phyloP scores from a whole-genome alignment of 1,139 yeast genomes.

The Hansenula sp. region DNA sequence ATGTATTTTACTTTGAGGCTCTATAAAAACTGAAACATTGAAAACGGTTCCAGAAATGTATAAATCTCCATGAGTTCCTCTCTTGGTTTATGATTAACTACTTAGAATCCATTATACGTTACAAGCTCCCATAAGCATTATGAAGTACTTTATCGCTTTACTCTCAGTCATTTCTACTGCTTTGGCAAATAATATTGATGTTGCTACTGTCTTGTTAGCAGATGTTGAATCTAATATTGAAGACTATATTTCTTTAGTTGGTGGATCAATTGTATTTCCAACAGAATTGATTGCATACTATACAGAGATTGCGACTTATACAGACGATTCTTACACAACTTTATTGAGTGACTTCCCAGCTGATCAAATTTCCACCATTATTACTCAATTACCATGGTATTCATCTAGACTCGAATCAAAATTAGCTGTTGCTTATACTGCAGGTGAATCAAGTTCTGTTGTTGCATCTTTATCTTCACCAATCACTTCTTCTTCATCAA shows the following conservation, averaged over 20 bases:
- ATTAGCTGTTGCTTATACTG: constrained; percentile 17
- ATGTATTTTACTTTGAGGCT: too few relatives aligned
- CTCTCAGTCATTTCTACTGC: too few relatives aligned
- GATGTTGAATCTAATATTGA: constrained; percentile 22
- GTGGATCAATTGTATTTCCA: constrained; percentile 17
- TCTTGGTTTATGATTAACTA: too few relatives aligned
- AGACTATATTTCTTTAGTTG: constrained; percentile 21
- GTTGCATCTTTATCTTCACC: too few relatives aligned
- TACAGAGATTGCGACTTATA: constrained; percentile 28
- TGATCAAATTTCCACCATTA: constrained; percentile 24
- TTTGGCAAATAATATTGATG: constrained; percentile 17
- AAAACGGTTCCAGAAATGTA: too few relatives aligned
- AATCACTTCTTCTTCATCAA: neutral
- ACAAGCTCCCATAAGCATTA: too few relatives aligned
- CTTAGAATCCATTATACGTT: too few relatives aligned
- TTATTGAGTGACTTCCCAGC: constrained; percentile 20
- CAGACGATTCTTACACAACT: constrained; percentile 34
- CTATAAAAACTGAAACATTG: too few relatives aligned
- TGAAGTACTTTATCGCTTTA: too few relatives aligned
- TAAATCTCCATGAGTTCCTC: too few relatives aligned
- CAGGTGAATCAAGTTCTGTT: too few relatives aligned
- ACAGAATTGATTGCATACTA: constrained; percentile 26
- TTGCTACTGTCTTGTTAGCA: constrained; percentile 22
- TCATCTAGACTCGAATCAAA: constrained; percentile 27
- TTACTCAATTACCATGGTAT: constrained; percentile 35